Evolutionary conservation across 441 rosid genomes (phyloP).

Genomic region (Populus tomentosa): DNA sequence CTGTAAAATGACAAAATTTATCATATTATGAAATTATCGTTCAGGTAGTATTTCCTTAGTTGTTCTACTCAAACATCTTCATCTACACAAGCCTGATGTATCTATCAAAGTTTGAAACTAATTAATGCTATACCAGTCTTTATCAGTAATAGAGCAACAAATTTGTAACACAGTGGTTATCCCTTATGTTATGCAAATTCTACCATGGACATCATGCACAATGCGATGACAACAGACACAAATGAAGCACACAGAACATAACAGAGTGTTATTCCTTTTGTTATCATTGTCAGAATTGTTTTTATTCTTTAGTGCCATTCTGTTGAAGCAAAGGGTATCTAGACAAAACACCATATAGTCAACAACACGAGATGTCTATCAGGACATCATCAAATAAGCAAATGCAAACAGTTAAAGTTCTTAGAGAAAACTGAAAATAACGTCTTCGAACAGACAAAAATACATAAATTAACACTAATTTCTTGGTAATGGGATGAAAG

Average conservation of each 20-base stretch:
- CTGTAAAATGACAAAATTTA: neutral
- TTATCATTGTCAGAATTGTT: neutral
- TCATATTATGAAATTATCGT: neutral
- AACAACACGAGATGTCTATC: neutral
- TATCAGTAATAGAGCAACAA: neutral
- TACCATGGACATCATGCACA: neutral
- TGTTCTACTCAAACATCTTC: neutral
- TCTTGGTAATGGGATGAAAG: constrained; percentile 8
- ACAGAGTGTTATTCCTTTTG: neutral
- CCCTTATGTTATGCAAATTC: neutral
- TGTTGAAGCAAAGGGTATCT: neutral
- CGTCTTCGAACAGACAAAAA: neutral
- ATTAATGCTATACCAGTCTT: neutral
- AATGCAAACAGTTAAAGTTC: neutral
- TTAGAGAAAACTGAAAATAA: neutral
- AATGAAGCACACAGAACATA: neutral
- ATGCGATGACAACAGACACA: neutral
- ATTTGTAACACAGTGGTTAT: neutral
- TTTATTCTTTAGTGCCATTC: neutral
- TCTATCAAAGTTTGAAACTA: too few relatives aligned
- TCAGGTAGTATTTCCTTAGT: neutral
- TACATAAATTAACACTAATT: neutral
- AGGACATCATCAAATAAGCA: neutral
- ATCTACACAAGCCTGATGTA: neutral
- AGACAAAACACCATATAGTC: neutral